Conservation (phyloP, 441 rosid genomes). For the Manihot esculenta region DNA sequence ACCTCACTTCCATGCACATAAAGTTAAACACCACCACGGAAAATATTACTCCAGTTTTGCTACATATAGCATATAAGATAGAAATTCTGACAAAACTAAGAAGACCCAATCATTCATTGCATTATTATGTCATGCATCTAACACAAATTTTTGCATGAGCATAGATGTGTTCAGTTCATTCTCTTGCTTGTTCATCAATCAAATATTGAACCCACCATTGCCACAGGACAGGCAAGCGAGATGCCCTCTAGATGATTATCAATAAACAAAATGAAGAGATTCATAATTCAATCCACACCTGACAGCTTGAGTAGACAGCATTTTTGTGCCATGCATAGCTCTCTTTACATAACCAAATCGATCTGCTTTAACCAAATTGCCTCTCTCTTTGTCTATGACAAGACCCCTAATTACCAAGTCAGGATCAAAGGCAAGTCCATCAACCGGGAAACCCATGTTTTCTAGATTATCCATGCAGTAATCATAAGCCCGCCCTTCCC, state of each 20-base stretch:
- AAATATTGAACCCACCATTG: not conserved
- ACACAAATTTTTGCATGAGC: not conserved
- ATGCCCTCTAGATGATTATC: conserved; percentile 10
- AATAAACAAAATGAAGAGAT: conserved; percentile 10
- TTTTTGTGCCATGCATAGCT: conserved; percentile 93
- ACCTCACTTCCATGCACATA: conserved; percentile 71
- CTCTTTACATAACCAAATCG: conserved; percentile 93
- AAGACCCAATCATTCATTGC: not conserved
- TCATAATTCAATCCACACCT: conserved; percentile 41
- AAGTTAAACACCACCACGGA: conserved; percentile 38
- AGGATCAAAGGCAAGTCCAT: conserved; percentile 88
- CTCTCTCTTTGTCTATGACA: conserved; percentile 93
- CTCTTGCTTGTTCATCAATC: conserved; percentile 1
- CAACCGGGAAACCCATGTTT: conserved; percentile 89
- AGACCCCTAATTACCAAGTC: conserved; percentile 96
- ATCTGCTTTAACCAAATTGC: conserved; percentile 95
- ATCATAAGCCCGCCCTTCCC: conserved; percentile 99
- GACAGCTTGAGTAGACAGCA: conserved; percentile 85
- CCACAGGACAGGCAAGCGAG: not conserved
- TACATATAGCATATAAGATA: conserved; percentile 20
- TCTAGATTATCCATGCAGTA: conserved; percentile 88
- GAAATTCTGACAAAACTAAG: conserved; percentile 14
- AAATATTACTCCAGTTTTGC: conserved; percentile 30
- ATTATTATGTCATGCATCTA: not conserved
- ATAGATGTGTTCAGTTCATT: not conserved